A percentile compares a stretch with the other conserved stretches of the same genome.
These are phyloP conservation scores for Magnusiomyces starmeri DNA, from an alignment of 1,139 yeast species.

Conservation along the genomic window DNA sequence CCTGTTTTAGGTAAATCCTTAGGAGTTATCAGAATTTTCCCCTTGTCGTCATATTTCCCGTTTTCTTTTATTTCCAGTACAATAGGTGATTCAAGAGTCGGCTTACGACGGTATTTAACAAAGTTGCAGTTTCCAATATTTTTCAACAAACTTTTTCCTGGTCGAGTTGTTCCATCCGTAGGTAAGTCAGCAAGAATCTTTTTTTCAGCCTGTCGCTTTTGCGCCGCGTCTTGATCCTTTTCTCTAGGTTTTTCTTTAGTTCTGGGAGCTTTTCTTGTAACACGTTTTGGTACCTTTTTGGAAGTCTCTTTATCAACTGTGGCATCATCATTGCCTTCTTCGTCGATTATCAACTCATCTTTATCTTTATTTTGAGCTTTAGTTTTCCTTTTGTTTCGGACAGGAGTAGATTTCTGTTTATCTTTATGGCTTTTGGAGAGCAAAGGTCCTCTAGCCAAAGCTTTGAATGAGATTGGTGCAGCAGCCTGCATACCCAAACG, in stretches of 20 bases:
- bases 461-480: background rate
- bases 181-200: conserved; percentile 9
- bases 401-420: background rate
- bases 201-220: conserved; percentile 2
- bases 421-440: background rate
- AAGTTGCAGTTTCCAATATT: conserved; percentile 8
- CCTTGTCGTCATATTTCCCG: conserved; percentile 20
- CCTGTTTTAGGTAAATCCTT: conserved; percentile 27
- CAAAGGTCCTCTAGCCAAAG: background rate
- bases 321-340: background rate
- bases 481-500: background rate
- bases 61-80: conserved; percentile 5
- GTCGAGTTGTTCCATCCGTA: conserved; percentile 3
- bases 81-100: conserved; percentile 12
- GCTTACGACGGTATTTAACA: conserved; percentile 2
- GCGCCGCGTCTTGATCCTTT: background rate
- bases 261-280: background rate
- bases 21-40: conserved; percentile 25
- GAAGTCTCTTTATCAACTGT: background rate
- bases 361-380: background rate
- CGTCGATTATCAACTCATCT: background rate
- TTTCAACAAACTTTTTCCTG: conserved; percentile 1
- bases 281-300: background rate
- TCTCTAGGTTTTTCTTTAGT: background rate
- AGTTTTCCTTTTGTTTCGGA: background rate